Evolutionary conservation across 441 rosid species (phyloP).

Genomic region (Populus trichocarpa): DNA sequence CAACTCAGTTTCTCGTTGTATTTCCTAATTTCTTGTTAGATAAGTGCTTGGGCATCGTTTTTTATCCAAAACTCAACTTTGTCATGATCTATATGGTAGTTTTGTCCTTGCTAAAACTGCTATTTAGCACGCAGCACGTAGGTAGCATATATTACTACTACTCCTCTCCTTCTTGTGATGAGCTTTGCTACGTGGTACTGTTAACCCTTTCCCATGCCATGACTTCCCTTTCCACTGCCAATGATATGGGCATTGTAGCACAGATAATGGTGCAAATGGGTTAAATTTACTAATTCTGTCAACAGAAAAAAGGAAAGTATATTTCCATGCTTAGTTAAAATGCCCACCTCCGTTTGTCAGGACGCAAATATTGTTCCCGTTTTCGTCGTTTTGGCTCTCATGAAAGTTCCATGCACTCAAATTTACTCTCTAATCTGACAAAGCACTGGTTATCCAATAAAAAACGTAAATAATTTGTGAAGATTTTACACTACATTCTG

Average conservation of each 20-base stretch:
- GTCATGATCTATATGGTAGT: not conserved
- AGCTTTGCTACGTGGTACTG: not conserved
- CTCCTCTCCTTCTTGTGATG: not conserved
- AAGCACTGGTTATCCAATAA: no score
- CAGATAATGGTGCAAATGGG: not conserved
- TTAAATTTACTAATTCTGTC: no score
- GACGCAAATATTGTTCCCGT: not conserved
- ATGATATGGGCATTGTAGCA: not conserved
- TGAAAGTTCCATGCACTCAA: not conserved
- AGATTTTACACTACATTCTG: no score
- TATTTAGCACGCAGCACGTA: no score
- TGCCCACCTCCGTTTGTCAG: not conserved
- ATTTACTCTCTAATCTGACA: no score
- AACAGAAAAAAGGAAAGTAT: no score
- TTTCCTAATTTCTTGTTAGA: not conserved
- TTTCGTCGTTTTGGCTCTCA: not conserved
- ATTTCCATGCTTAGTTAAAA: no score
- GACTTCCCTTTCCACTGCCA: not conserved
- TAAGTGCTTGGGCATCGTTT: not conserved
- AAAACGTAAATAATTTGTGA: no score
- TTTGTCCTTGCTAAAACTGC: no score
- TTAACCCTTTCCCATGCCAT: no score
- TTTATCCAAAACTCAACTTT: not conserved
- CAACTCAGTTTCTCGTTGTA: not conserved
- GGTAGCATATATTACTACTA: no score